A percentile compares a stretch with the other conserved stretches of the same genome.
Conservation (phyloP, 495 filamentous ascomycete species). For the Stereocaulon alpinum region DNA sequence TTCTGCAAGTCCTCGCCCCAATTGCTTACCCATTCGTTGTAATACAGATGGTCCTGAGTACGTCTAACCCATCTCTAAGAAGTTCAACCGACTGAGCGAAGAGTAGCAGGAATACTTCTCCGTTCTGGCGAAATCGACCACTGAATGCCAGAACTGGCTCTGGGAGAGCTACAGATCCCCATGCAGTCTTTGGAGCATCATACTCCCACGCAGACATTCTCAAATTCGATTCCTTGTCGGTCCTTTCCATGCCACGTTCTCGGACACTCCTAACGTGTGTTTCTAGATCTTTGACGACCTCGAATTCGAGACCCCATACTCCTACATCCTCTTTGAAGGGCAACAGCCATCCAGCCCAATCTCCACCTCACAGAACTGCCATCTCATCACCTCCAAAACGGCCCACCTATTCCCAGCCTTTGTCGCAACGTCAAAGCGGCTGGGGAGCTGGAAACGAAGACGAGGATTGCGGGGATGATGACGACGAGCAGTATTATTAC, state of each 20-base stretch:
- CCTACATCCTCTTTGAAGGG: slow-evolving; percentile 43
- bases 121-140: slow-evolving; percentile 74
- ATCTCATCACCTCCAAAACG: slow-evolving; percentile 52
- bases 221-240: slow-evolving; percentile 68
- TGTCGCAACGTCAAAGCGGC: slow-evolving; percentile 62
- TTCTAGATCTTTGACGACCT: slow-evolving; percentile 40
- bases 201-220: slow-evolving; percentile 95
- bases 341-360: slow-evolving; percentile 31
- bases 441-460: slow-evolving; percentile 54
- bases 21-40: slow-evolving; percentile 19
- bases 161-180: slow-evolving; percentile 50
- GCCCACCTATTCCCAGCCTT: slow-evolving; percentile 59
- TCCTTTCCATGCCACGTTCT: slow-evolving; percentile 1
- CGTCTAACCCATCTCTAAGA: slow-evolving; percentile 21
- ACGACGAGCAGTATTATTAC: slow-evolving; percentile 58
- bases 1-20: not conserved
- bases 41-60: slow-evolving; percentile 42
- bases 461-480: slow-evolving; percentile 48
- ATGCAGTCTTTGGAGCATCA: slow-evolving; percentile 82
- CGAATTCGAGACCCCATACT: slow-evolving; percentile 49
- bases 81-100: slow-evolving; percentile 23
- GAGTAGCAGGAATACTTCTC: slow-evolving; percentile 59
- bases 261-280: slow-evolving; percentile 14
- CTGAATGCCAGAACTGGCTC: slow-evolving; percentile 32
- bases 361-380: slow-evolving; percentile 44